Evolutionary conservation across 768 basidiomycete genomes (phyloP), one percentile per base, ranked within the genome.

Genomic region (Suillus luteus): DNA sequence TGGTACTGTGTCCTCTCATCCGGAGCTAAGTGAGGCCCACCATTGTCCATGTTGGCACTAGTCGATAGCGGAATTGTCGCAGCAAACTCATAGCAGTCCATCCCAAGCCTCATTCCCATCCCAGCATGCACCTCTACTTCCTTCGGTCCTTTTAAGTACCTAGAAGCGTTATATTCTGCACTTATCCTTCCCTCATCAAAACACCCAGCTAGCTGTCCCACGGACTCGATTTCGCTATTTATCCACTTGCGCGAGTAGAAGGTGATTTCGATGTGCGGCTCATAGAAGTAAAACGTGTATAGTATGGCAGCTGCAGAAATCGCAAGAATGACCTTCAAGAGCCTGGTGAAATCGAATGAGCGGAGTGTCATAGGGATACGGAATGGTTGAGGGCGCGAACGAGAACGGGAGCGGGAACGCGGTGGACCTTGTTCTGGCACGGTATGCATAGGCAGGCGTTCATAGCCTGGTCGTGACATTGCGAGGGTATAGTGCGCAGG

Each of bases 61-160:
- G 63, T 9, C 12, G 73, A 63, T 9, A 72, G 24, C 59, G 84
- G 86, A 27, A 99, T 85, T 17, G 93, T 95, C 15, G 89, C 89
- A 3, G 95, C 91, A 75, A 95, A 96, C 72, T 94, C 88, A 72
- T 96, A 98, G 77, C 96, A 99, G 73, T 95, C 92, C 80, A 93
- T 80, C 43, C 92, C 92, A 66, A 92, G 81, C 60, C 85, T 83
- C 81, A 98, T 81, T 3, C 86, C 80, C 67, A 93, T 80, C 19
- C 95, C 95, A 0, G 93, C 87, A 62, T 96, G 90, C 11, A 97
- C 82, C 65, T 91, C 88, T 40, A 85, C 87, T 65, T 74, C 73
- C 71, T 86, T 86, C 27, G 85, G 84, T 6, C 87, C 87, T 70
- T 89, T 86, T n/a, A 91, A 69, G 35, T 82, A 78, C 54, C 83